Evolutionary conservation across 106 monocot species (phyloP), one percentile per base, ranked within the genome.

Genomic region (Acanthochlamys bracteata): DNA sequence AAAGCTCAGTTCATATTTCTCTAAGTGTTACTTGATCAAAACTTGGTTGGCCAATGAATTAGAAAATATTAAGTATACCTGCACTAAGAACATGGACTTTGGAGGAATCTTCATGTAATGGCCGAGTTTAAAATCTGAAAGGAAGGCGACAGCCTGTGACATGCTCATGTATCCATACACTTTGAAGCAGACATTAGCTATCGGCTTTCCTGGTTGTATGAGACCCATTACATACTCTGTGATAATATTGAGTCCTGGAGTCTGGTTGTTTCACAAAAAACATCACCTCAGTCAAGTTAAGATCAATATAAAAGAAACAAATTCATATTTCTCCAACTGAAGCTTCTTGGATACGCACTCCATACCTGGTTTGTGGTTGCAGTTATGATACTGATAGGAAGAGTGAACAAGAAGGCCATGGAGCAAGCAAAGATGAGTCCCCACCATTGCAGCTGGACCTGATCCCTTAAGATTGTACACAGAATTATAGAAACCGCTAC

Each of bases 31-130:
- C 11, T 10, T 46, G 9, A 59, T 59, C 22, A 27, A 1, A 17
- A 27, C 17, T 7, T 3, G 23, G 13, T 16, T 49, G 23, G 4
- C 7, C 7, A 53, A 10, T 39, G 25, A 15, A 11, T 58, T 25
- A 14, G 22, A 25, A 1, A n/a, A 23, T 46, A 63, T 39, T 9
- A 4, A 0, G 25, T 9, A 45, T 60, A 87, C 91, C 84, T 92
- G 86, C 45, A 92, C 87, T 12, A 92, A 39, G 79, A 92, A 92
- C 92, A 92, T 92, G 10, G 92, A 92, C 68, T 63, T 81, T 41
- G 92, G 87, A n/a, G 92, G 92, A 54, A 92, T 92, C 79, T 92
- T 92, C 92, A 87, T 92, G 71, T 92, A 92, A 49, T 92, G 91
- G 14, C 91, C 91, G 9, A 92, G 87, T 68, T 92, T 92, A 69